Base-by-base conservation (phyloP, 805 yeast species). In the Kregervanrija fluxuum region DNA sequence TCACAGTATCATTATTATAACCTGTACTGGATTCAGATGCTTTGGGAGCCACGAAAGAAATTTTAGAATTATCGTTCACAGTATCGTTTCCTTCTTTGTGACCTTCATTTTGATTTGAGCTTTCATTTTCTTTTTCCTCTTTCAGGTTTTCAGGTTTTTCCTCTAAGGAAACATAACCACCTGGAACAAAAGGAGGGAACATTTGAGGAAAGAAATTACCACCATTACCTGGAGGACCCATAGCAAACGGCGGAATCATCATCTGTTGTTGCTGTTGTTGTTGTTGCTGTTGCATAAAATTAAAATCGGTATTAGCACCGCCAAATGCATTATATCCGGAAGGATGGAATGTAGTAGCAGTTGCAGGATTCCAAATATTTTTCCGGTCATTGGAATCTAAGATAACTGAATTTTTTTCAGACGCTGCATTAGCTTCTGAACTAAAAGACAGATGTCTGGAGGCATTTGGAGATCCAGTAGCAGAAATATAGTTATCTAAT, bases 291-390 rank as follows among this genome's bases (percentile, higher is more conserved):
- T 45, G 49, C 48, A 50, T 45, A 28, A 47, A 49, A 30, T 43
- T 30, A 30, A 49, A 35, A 14, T 49, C 28, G 8, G 8, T 5
- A 22, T 22, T 22, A 22, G 28, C 28, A 6, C 28, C 53, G 11
- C 38, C 37, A 35, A 43, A 17, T 13, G 46, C 44, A 14, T 40
- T 43, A 13, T 41, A 8, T 17, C 17, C 17, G n/a, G 41, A 45
- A 35, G 86, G 85, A 11, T 75, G 75, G 56, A 80, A 80, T 1
- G 82, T 65, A 9, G 79, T 63, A 4, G 84, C 80, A 14, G 80
- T 65, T 6, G 82, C 84, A 0, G 85, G 84, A 57, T 79, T 79
- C 86, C 86, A 81, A 52, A 78, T 75, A 53, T 67, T 73, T 37
- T 55, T 57, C 10, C 53, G 50, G 14, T 48, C 43, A 33, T 53